Conservation (phyloP, 2,329 filamentous ascomycete species). For the Plenodomus lindquistii region DNA sequence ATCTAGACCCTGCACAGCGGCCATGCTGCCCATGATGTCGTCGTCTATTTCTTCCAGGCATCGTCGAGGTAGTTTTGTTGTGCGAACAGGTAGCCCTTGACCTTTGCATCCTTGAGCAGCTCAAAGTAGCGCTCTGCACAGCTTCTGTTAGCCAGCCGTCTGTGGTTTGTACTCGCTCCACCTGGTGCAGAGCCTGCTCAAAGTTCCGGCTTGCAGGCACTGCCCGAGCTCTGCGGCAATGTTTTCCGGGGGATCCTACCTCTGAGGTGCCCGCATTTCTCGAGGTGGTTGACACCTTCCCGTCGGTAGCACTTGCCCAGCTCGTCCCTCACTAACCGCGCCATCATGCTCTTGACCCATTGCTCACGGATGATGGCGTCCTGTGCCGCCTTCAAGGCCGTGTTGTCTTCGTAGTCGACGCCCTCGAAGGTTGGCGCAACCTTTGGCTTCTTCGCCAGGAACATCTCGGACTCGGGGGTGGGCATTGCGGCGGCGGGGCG, state of each 20-base stretch:
- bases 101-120: constrained; percentile 73
- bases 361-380: constrained; percentile 83
- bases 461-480: constrained; percentile 79
- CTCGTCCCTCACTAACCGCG: constrained; percentile 78
- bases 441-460: constrained; percentile 81
- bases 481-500: constrained; percentile 62
- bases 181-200: background rate
- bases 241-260: constrained; percentile 54
- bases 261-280: constrained; percentile 82
- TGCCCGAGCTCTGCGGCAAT: background rate
- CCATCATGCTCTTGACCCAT: constrained; percentile 91
- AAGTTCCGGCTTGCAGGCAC: background rate
- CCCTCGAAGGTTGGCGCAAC: constrained; percentile 84
- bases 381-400: constrained; percentile 78
- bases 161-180: background rate
- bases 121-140: constrained; percentile 74
- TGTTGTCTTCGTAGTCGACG: constrained; percentile 83
- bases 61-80: constrained; percentile 72
- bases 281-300: constrained; percentile 84
- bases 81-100: constrained; percentile 78
- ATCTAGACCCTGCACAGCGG: constrained; percentile 1
- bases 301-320: constrained; percentile 83
- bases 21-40: background rate
- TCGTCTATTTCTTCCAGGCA: constrained; percentile 41
- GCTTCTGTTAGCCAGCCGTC: constrained; percentile 22